Conservation (phyloP, 306 rosid genomes). For the Ammopiptanthus mongolicus region DNA sequence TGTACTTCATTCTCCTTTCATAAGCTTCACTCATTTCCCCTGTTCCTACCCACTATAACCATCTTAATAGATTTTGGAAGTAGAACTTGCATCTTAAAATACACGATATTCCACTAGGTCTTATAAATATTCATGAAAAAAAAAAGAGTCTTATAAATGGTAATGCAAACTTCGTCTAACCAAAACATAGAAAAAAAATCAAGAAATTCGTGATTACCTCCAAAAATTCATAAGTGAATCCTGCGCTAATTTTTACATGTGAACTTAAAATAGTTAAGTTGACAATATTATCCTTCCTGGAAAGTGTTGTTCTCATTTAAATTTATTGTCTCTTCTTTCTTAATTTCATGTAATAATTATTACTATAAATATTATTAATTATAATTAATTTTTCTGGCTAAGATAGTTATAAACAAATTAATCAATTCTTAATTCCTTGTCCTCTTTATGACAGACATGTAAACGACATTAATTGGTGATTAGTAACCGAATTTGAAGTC, state of each 20-base stretch:
- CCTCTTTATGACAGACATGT: not conserved
- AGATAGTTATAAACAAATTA: not conserved
- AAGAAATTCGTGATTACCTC: not conserved
- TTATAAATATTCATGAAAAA: no score
- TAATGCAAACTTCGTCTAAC: not conserved
- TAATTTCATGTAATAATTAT: not conserved
- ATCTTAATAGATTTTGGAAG: not conserved
- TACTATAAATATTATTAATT: not conserved
- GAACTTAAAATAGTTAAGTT: not conserved
- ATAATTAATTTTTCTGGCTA: not conserved
- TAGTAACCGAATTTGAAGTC: not conserved
- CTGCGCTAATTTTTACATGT: not conserved
- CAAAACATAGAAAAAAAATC: not conserved
- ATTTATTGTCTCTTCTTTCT: not conserved
- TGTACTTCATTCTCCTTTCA: not conserved
- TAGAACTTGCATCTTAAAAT: not conserved
- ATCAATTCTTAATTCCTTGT: conserved; percentile 1
- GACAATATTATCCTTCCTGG: not conserved
- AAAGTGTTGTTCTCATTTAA: not conserved
- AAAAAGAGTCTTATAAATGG: no score
- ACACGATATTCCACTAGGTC: not conserved
- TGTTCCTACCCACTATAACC: not conserved
- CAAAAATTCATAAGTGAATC: not conserved
- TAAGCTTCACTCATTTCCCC: not conserved
- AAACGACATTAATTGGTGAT: not conserved